phyloP scores from a whole-genome alignment of 2,329 filamentous ascomycete genomes.

The Diaporthe longicolla region DNA sequence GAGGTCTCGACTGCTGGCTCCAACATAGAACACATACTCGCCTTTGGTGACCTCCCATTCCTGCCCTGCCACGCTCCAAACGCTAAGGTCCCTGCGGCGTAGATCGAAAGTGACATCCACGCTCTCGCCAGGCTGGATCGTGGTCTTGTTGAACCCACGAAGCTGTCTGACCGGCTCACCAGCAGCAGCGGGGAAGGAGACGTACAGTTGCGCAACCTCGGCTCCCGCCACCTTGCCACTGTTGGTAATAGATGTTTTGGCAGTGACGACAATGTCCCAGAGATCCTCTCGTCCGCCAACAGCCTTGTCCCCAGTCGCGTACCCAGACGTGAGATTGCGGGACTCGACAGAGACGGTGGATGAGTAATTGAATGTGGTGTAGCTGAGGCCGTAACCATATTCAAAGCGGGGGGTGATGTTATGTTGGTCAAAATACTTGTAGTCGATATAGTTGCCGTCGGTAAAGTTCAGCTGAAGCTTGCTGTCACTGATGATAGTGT shows the following conservation, averaged over 20 bases:
- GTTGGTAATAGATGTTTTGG: constrained; percentile 58
- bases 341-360: constrained; percentile 48
- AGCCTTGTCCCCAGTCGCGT: constrained; percentile 55
- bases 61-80: constrained; percentile 74
- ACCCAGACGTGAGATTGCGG: constrained; percentile 49
- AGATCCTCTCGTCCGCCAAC: constrained; percentile 62
- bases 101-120: constrained; percentile 65
- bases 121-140: constrained; percentile 60
- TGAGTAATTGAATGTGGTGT: constrained; percentile 61
- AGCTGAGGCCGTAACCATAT: constrained; percentile 70
- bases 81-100: constrained; percentile 74
- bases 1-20: constrained; percentile 44
- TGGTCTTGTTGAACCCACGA: constrained; percentile 75
- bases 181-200: constrained; percentile 58
- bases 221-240: constrained; percentile 57
- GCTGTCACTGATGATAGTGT: too few relatives aligned
- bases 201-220: constrained; percentile 64
- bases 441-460: constrained; percentile 67
- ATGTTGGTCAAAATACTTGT: constrained; percentile 65
- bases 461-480: constrained; percentile 55
- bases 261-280: constrained; percentile 60
- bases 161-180: constrained; percentile 69
- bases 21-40: constrained; percentile 60
- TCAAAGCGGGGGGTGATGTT: constrained; percentile 66
- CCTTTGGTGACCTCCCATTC: constrained; percentile 70